Base-by-base conservation (phyloP, 2,329 filamentous ascomycete species). In the Fusarium drepaniforme region DNA sequence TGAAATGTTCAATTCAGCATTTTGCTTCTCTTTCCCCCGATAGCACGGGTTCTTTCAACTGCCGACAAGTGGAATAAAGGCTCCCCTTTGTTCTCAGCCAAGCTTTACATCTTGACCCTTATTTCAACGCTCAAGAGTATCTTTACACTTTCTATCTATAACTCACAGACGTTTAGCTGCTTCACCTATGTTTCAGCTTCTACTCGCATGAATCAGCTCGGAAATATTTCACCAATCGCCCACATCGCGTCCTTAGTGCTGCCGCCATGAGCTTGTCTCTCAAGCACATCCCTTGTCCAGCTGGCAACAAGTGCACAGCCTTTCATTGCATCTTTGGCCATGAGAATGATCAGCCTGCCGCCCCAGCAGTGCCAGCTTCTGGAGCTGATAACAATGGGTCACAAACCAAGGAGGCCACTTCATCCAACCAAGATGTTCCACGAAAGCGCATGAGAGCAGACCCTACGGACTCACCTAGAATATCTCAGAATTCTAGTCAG, bases 251-350 rank as follows among this genome's bases (percentile, higher is more conserved):
- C 53, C 49, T 23, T 21, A 38, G 64, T 30, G n/a, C 30, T 64
- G 3, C 59, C 58, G 67, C n/a, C 49, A 85, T 85, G 83, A 84
- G 83, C 68, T 70, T 85, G 67, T 76, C 79, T 57, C 85, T 89
- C 71, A 88, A 88, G 75, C 84, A 84, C 68, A 85, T 89, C 58
- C 86, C 86, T 12, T 89, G 87, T 73, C 87, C 87, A 8, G 86
- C 86, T 23, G 87, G 87, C 61, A 82, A 84, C 57, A 81, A 70
- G 3, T 89, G 87, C 75, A 86, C 84, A 11, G 86, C 87, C 18
- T 88, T 87, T 74, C 82, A 85, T 70, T 89, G 87, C 75, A 83
- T 89, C 44, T 89, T 89, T 74, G 85, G 85, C 33, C 86, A 88
- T 73, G 80, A 80, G 38, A 78, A 76, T 23, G 84, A 87, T 35